A percentile compares a stretch with the other conserved stretches of the same genome.
These are phyloP conservation scores for Pinus tabuliformis DNA, from an alignment of 75 land plant genomes.

Conservation along the genomic window DNA sequence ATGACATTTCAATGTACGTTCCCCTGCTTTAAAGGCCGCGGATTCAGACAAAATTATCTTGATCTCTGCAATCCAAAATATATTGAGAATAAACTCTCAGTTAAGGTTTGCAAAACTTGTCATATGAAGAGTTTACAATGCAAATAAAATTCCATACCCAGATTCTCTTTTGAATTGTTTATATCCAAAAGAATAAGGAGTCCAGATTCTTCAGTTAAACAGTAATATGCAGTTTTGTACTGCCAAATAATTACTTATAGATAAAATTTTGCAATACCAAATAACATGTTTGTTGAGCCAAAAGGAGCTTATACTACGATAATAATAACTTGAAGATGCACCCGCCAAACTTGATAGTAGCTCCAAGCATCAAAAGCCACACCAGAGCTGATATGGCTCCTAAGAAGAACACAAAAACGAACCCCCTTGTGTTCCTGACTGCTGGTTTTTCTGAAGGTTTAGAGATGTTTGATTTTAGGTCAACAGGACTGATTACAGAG, in stretches of 20 bases:
- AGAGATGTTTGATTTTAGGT: neutral
- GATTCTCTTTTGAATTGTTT: neutral
- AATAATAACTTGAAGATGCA: neutral
- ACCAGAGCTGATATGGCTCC: slow-evolving; percentile 28
- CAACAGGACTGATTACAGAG: neutral
- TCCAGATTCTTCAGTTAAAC: too few species aligned
- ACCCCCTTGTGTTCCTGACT: slow-evolving; percentile 19
- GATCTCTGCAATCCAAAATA: neutral
- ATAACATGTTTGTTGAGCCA: neutral
- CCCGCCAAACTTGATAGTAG: neutral
- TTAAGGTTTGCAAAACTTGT: neutral
- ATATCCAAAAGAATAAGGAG: slow-evolving; percentile 1
- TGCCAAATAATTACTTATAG: neutral
- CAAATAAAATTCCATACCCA: neutral
- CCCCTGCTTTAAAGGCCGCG: too few species aligned
- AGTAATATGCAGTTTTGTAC: neutral
- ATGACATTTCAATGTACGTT: too few species aligned
- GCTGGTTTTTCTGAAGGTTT: slow-evolving; percentile 2
- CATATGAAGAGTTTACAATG: neutral
- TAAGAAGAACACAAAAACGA: slow-evolving; percentile 27
- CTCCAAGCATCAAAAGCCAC: slow-evolving; percentile 26
- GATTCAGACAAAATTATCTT: neutral
- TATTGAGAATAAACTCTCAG: neutral
- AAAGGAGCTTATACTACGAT: neutral
- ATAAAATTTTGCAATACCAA: neutral